Conservation (phyloP, 2,329 filamentous ascomycete species). For the Penicillium thymicola region DNA sequence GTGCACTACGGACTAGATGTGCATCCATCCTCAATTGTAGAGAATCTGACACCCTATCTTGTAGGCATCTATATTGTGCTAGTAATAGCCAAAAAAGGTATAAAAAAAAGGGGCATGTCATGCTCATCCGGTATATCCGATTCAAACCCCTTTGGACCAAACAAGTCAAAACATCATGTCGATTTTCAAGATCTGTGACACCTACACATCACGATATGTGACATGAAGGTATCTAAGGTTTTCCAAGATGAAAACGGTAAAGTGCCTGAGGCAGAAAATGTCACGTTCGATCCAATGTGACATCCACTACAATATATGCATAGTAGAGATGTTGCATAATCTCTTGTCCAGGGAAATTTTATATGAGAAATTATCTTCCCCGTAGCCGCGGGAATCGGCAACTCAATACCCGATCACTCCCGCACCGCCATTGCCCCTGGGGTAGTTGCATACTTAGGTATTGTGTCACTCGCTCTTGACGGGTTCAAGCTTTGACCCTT, state of each 20-base stretch:
- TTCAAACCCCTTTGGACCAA: neutral
- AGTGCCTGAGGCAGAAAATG: neutral
- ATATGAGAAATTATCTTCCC: neutral
- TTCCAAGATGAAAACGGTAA: neutral
- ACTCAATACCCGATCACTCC: constrained; percentile 15
- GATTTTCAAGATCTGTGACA: neutral
- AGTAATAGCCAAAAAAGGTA: neutral
- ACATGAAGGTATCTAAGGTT: neutral
- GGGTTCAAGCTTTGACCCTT: constrained; percentile 4
- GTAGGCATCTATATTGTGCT: no score
- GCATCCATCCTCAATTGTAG: no score
- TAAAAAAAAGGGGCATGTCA: neutral
- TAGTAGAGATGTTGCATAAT: no score
- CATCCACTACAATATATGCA: neutral
- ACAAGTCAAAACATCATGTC: neutral
- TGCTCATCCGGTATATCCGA: neutral
- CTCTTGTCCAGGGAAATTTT: neutral
- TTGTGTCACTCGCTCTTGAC: constrained; percentile 6
- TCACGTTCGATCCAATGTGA: neutral
- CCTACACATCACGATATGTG: neutral
- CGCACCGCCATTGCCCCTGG: constrained; percentile 14
- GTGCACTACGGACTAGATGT: no score
- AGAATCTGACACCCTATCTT: no score
- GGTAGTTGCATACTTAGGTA: neutral
- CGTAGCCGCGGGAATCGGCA: constrained; percentile 20